Evolutionary conservation across 1,284 basidiomycete species (phyloP), one percentile per base, ranked within the genome.

Genomic region (Leccinum solheimii): DNA sequence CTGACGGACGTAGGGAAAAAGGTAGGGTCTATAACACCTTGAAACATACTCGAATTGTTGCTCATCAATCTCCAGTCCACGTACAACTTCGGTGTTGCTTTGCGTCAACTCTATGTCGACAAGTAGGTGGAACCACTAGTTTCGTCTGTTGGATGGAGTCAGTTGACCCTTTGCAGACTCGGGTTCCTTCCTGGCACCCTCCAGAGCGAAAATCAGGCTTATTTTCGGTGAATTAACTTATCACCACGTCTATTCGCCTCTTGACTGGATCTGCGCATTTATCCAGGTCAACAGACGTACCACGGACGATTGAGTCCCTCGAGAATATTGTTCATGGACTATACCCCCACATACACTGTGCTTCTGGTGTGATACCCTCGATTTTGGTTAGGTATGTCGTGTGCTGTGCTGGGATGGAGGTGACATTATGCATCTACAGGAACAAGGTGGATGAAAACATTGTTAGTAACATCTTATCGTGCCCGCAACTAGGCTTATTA

Each of bases 1-100:
- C 75, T 94, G 64, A 93, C 92, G 9, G 92, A 94, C 69, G 66
- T 89, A 5, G 92, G 92, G 36, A 81, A 88, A 69, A 78, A 86
- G 77, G 89, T 87, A 52, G 14, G 14, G 13, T 13, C 10, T 10
- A 23, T 50, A 60, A 8, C 5, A 30, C 75, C 21, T 23, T 23
- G 21, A 23, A 23, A 40, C 56, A 19, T 58, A 23, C 30, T 59
- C 58, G 45, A 21, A 34, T 16, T 16, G 7, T 59, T 21, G 55
- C 61, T 66, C 26, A 62, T 63, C 5, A 57, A 26, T 49, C 53
- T 51, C 58, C 53, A 91, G 88, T 85, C 90, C 3, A 92, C 90
- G 3, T 85, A 83, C 63, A 80, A 83, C 52, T 86, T 86, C 65
- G 92, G 92, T 1, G 68, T 70, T 40, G 81, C 81, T 7, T 75